Percentiles rank a stretch among this genome's conserved stretches.
Conservation (phyloP, 306 rosid species). For the Inga oerstediana region DNA sequence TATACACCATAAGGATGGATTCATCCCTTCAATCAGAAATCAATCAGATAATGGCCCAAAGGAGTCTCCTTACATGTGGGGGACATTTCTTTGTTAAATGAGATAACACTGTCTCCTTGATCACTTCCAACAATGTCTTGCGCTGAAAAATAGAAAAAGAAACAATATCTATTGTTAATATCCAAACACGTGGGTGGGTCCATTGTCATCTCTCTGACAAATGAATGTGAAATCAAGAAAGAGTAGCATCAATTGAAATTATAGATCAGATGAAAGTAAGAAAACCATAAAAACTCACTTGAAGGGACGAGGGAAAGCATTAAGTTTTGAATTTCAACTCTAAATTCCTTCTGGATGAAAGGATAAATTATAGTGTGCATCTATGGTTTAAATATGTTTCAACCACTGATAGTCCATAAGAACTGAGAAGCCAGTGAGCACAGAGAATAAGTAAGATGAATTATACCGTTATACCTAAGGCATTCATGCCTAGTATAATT, state of each 20-base stretch:
- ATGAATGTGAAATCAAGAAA: constrained; percentile 16
- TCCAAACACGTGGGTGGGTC: constrained; percentile 20
- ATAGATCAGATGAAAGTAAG: not conserved
- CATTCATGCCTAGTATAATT: not conserved
- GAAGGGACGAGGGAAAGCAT: not conserved
- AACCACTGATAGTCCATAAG: not conserved
- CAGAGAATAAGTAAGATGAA: not conserved
- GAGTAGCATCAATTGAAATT: constrained; percentile 3
- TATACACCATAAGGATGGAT: constrained; percentile 14
- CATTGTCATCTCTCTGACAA: not conserved
- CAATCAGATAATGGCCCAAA: constrained; percentile 15
- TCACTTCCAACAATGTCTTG: constrained; percentile 80
- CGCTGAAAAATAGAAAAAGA: constrained; percentile 53
- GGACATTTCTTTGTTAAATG: constrained; percentile 87
- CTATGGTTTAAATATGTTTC: constrained; percentile 24
- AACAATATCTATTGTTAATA: constrained; percentile 25
- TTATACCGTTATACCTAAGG: not conserved
- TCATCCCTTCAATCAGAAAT: constrained; percentile 10
- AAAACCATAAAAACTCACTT: not conserved
- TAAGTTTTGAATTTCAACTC: not conserved
- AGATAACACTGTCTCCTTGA: constrained; percentile 91
- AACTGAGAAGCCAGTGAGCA: not conserved
- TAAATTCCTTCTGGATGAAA: constrained; percentile 3
- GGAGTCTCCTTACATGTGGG: constrained; percentile 72
- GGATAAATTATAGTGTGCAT: not conserved